Evolutionary conservation across 257 asterid species (phyloP).

Genomic region (Gentiana straminea): DNA sequence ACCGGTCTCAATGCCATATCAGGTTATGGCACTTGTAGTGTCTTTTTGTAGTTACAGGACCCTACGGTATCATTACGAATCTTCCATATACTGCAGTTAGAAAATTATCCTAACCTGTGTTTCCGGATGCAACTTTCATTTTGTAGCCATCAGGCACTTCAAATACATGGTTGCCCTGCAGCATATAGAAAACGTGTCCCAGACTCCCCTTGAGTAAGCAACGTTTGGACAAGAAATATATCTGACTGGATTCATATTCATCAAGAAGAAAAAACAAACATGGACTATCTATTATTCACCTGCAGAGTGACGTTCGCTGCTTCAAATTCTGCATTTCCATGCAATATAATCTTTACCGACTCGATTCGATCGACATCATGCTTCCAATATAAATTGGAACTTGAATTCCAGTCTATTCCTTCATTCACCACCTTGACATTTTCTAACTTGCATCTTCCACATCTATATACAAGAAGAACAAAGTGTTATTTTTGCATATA

Average conservation of each 20-base stretch:
- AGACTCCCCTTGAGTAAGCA: not conserved
- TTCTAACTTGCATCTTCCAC: slow-evolving; percentile 78
- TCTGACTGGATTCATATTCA: too few relatives aligned
- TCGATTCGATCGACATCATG: slow-evolving; percentile 82
- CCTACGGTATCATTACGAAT: not conserved
- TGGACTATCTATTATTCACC: slow-evolving; percentile 27
- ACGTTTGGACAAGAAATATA: not conserved
- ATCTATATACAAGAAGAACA: slow-evolving; percentile 25
- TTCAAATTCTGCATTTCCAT: slow-evolving; percentile 97
- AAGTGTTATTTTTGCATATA: too few relatives aligned
- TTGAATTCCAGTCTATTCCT: slow-evolving; percentile 83
- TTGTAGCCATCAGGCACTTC: slow-evolving; percentile 92
- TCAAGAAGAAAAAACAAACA: not conserved
- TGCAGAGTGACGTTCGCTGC: slow-evolving; percentile 66
- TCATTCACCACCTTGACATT: slow-evolving; percentile 63
- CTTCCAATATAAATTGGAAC: slow-evolving; percentile 79
- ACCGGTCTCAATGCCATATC: too few relatives aligned
- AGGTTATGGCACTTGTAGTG: too few relatives aligned
- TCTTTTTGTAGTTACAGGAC: not conserved
- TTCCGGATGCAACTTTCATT: slow-evolving; percentile 59
- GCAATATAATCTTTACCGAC: slow-evolving; percentile 64
- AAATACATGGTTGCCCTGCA: slow-evolving; percentile 77
- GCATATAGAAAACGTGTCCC: slow-evolving; percentile 5
- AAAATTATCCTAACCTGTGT: slow-evolving; percentile 43
- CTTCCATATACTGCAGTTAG: not conserved